Percentiles rank a stretch among this genome's conserved stretches.
Evolutionary conservation across 176 grass and related monocot species (phyloP).

Genomic region (Alloteropsis semialata): DNA sequence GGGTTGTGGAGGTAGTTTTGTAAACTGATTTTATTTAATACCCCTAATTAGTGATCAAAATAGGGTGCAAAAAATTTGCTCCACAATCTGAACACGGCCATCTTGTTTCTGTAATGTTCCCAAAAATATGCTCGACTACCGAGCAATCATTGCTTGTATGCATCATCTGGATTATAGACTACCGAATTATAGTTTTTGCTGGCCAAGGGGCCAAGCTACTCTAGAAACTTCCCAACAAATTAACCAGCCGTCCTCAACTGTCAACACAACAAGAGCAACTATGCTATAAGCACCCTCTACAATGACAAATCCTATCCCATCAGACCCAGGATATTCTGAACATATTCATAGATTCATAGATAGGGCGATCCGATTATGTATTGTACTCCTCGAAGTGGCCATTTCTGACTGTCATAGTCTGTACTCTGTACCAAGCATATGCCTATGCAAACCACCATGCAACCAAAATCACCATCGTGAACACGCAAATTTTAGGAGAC

Average conservation of each 20-base stretch:
- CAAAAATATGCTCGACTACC: background rate
- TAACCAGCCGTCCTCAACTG: background rate
- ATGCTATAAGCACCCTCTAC: background rate
- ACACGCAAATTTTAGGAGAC: background rate
- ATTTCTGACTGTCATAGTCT: background rate
- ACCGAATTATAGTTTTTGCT: background rate
- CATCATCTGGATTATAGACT: background rate
- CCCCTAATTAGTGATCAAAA: too few species aligned
- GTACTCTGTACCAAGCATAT: background rate
- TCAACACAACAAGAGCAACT: conserved; percentile 24
- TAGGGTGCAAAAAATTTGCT: too few species aligned
- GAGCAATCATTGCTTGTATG: background rate
- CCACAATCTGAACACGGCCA: too few species aligned
- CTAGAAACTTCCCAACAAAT: conserved; percentile 8
- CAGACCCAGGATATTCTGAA: conserved; percentile 27
- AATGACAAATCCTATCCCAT: background rate
- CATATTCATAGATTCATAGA: conserved; percentile 32
- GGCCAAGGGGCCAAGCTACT: background rate
- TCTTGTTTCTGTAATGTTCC: background rate
- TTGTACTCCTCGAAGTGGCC: background rate
- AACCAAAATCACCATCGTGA: background rate
- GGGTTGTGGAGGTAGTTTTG: too few species aligned
- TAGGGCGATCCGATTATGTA: background rate
- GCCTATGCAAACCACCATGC: background rate
- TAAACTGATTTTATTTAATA: too few species aligned